Evolutionary conservation across 2,329 filamentous ascomycete species (phyloP), one percentile per base, ranked within the genome.

Genomic region (Mariannaea elegans): DNA sequence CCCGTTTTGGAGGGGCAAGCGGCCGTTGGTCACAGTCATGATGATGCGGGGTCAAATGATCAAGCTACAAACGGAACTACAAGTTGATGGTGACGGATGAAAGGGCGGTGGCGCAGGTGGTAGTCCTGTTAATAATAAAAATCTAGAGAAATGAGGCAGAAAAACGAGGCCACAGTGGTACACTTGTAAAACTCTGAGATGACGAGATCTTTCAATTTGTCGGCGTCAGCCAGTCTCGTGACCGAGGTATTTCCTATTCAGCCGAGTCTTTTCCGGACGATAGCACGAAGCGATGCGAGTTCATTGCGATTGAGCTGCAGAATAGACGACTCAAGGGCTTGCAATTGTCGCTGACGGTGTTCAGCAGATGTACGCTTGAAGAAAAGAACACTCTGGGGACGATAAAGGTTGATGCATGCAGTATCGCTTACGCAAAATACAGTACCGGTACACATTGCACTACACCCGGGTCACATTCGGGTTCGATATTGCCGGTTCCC

Each of bases 261-360:
- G 49, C 69, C 69, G 69, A 70, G 67, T 63, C 69, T 70, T 71
- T 71, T 31, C 69, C 69, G 69, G 55, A n/a, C n/a, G n/a, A n/a
- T n/a, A n/a, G n/a, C n/a, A n/a, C n/a, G 38, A 45, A 39, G 32
- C 36, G 49, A 23, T 14, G 23, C 23, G 19, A 34, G 29, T 23
- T 27, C 21, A 19, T 18, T 2, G n/a, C 34, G n/a, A 41, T 46
- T 54, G 45, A 52, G 46, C 24, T 18, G 36, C 48, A 31, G 54
- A 19, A 29, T 16, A 42, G 18, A 24, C 21, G 44, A 36, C 45
- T 48, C 44, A 32, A 34, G 19, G 36, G 38, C 7, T 21, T 10
- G 27, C 12, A 6, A 47, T 32, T 38, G 16, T 13, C 36, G 34
- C 2, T 46, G 29, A 29, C 31, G 42, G 41, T 31, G 52, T 14